phyloP scores from a whole-genome alignment of 768 basidiomycete genomes.

The Termitomyces sp. region DNA sequence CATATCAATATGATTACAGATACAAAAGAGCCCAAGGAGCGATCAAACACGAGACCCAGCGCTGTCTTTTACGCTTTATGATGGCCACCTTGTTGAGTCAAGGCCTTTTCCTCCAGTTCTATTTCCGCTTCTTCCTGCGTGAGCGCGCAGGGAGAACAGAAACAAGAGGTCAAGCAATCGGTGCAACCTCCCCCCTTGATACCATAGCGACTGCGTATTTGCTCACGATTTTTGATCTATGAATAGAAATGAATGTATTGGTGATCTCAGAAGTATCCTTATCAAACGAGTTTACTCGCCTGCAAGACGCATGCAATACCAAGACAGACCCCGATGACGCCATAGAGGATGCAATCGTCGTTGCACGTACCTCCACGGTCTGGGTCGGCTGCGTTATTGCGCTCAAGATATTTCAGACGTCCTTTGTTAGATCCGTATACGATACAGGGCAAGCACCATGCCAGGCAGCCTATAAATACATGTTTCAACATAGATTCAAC shows the following conservation, averaged over 20 bases:
- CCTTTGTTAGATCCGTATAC: conserved; percentile 31
- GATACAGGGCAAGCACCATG: conserved; percentile 33
- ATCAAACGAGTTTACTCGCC: conserved; percentile 11
- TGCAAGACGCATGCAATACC: conserved; percentile 18
- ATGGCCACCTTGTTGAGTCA: conserved; percentile 8
- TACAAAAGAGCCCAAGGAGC: no score
- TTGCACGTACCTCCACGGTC: conserved; percentile 23
- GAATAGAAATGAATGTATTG: background rate
- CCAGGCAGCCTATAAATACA: conserved; percentile 16
- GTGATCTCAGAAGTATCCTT: background rate
- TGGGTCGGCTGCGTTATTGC: conserved; percentile 27
- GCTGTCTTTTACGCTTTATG: conserved; percentile 3
- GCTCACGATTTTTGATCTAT: background rate
- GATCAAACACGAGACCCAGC: no score
- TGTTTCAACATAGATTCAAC: no score
- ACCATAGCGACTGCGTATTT: conserved; percentile 27
- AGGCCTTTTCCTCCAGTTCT: conserved; percentile 28
- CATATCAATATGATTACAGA: no score
- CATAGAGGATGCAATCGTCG: conserved; percentile 24
- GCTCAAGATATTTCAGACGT: conserved; percentile 26
- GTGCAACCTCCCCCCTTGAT: conserved; percentile 28
- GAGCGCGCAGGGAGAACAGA: conserved; percentile 35
- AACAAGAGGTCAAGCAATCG: conserved; percentile 28
- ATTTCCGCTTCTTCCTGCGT: conserved; percentile 37
- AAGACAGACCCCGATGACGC: background rate